Evolutionary conservation across 441 rosid species (phyloP).

Genomic region (Brassica hybrid): DNA sequence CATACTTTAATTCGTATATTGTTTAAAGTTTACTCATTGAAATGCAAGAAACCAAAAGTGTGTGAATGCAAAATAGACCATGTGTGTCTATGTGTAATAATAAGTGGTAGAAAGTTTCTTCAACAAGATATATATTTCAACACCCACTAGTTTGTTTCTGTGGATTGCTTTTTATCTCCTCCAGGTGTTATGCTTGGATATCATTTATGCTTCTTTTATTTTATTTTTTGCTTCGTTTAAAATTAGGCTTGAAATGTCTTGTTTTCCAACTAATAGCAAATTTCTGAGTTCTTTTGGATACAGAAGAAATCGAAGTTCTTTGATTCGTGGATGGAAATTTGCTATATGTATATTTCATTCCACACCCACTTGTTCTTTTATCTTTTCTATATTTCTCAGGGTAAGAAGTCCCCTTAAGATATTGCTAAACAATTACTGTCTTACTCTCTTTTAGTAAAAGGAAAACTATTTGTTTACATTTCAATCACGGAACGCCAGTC

Average conservation of each 20-base stretch:
- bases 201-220: background rate
- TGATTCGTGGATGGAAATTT: constrained; percentile 21
- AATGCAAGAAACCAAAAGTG: constrained; percentile 17
- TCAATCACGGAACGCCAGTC: too few relatives aligned
- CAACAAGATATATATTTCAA: constrained; percentile 30
- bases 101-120: constrained; percentile 36
- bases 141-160: constrained; percentile 33
- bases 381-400: background rate
- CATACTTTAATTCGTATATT: background rate
- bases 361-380: constrained; percentile 33
- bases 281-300: constrained; percentile 14
- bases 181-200: constrained; percentile 39
- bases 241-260: background rate
- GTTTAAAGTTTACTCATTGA: background rate
- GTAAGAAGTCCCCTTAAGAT: constrained; percentile 18
- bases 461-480: constrained; percentile 7
- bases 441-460: constrained; percentile 11
- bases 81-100: constrained; percentile 18
- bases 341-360: constrained; percentile 17
- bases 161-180: constrained; percentile 27
- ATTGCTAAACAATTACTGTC: constrained; percentile 18
- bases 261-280: constrained; percentile 11
- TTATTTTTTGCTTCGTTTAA: background rate
- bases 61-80: constrained; percentile 1
- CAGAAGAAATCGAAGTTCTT: constrained; percentile 6